A percentile compares a stretch with the other conserved stretches of the same genome.
Evolutionary conservation across 768 basidiomycete genomes (phyloP).

Genomic region (Tylopilus sp.): DNA sequence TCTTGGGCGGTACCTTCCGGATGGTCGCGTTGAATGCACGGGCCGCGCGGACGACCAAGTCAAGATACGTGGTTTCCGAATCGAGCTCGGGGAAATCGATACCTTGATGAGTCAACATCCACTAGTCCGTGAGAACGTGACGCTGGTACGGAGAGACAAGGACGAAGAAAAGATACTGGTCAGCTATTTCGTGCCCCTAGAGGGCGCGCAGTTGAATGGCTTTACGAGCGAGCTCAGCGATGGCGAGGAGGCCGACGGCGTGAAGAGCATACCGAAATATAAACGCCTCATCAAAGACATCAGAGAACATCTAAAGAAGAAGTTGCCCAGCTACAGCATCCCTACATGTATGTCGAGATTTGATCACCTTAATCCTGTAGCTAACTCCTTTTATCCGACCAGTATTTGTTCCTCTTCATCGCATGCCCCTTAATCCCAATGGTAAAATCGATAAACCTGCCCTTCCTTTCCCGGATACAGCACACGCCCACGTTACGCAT

Average conservation of each 20-base stretch:
- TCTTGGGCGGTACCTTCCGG: conserved; percentile 88
- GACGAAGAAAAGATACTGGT: conserved; percentile 99
- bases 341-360: conserved; percentile 66
- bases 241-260: conserved; percentile 49
- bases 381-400: conserved; percentile 6
- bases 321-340: conserved; percentile 91
- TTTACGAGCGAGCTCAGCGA: conserved; percentile 65
- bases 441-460: conserved; percentile 99
- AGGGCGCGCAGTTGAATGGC: conserved; percentile 59
- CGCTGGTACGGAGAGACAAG: conserved; percentile 93
- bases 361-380: not conserved
- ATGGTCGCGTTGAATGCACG: conserved; percentile 93
- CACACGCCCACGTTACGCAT: conserved; percentile 45
- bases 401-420: conserved; percentile 92
- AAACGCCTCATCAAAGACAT: conserved; percentile 89
- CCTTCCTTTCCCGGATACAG: conserved; percentile 97
- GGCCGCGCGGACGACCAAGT: conserved; percentile 98
- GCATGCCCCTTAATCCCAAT: conserved; percentile 98
- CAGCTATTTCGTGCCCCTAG: conserved; percentile 92
- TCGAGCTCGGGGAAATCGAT: conserved; percentile 97
- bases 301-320: conserved; percentile 93
- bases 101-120: conserved; percentile 93
- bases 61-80: conserved; percentile 98
- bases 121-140: conserved; percentile 95
- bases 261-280: conserved; percentile 81